Percentiles rank a stretch among this genome's conserved stretches.
Evolutionary conservation across 2,329 filamentous ascomycete species (phyloP).

Genomic region (Pyrenophora seminiperda): DNA sequence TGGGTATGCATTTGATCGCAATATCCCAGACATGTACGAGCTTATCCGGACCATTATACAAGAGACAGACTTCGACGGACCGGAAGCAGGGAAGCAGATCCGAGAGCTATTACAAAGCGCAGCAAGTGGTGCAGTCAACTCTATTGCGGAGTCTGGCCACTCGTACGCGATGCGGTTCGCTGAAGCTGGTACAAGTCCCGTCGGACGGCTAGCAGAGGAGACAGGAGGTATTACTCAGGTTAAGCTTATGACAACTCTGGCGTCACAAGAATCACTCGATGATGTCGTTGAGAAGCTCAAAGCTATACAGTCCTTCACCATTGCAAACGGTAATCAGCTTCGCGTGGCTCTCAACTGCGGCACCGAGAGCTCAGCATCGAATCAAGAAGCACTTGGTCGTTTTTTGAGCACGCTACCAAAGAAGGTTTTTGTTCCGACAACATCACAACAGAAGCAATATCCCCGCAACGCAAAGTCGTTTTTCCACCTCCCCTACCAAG

Average conservation of each 20-base stretch:
- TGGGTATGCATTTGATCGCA: slow-evolving; percentile 86
- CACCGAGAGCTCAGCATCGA: slow-evolving; percentile 69
- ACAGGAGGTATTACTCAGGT: slow-evolving; percentile 90
- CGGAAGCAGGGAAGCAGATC: slow-evolving; percentile 80
- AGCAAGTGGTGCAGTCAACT: slow-evolving; percentile 87
- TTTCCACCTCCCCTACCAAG: slow-evolving; percentile 94
- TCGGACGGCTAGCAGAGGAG: slow-evolving; percentile 77
- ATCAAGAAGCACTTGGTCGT: slow-evolving; percentile 70
- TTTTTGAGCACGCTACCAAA: slow-evolving; percentile 70
- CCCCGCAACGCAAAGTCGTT: slow-evolving; percentile 70
- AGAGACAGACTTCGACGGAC: slow-evolving; percentile 87
- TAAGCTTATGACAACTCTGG: slow-evolving; percentile 79
- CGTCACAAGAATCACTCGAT: slow-evolving; percentile 72
- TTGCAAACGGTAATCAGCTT: slow-evolving; percentile 69
- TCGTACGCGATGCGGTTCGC: slow-evolving; percentile 83
- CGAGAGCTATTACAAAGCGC: slow-evolving; percentile 84
- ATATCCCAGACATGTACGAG: slow-evolving; percentile 89
- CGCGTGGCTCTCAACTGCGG: slow-evolving; percentile 88
- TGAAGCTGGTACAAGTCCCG: slow-evolving; percentile 75
- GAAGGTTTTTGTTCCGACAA: slow-evolving; percentile 37
- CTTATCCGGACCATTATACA: slow-evolving; percentile 78
- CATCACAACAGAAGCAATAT: slow-evolving; percentile 42
- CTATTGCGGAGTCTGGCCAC: slow-evolving; percentile 89
- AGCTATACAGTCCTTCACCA: slow-evolving; percentile 77
- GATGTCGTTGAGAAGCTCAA: slow-evolving; percentile 85